phyloP scores from a whole-genome alignment of 257 asterid species.

The Lantana camara region DNA sequence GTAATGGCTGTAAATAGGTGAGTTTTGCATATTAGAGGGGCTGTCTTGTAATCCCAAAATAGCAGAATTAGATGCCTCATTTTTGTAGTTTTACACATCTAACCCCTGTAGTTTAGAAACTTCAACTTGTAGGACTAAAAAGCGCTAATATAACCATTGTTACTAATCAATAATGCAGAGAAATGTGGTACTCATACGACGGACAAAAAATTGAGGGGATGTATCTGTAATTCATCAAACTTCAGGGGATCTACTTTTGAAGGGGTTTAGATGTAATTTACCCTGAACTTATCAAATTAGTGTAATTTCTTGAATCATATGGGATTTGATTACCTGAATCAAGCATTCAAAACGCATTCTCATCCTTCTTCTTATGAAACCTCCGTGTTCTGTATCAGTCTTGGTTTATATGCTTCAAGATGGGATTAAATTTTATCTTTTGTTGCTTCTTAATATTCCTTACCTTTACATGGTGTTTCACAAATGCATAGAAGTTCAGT shows the following conservation, averaged over 20 bases:
- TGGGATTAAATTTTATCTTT: background rate
- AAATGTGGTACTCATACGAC: no score
- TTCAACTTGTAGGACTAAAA: no score
- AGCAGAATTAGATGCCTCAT: no score
- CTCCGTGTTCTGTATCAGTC: constrained; percentile 66
- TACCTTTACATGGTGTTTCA: constrained; percentile 88
- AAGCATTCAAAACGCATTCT: constrained; percentile 61
- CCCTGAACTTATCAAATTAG: constrained; percentile 1
- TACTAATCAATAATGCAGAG: no score
- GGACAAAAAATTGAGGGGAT: background rate
- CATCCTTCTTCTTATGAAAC: constrained; percentile 86
- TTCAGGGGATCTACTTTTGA: no score
- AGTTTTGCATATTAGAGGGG: constrained; percentile 19
- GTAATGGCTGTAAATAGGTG: constrained; percentile 52
- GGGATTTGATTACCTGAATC: constrained; percentile 61
- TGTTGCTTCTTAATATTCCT: constrained; percentile 30
- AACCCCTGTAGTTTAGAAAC: no score
- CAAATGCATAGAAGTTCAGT: constrained; percentile 73
- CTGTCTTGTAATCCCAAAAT: constrained; percentile 9
- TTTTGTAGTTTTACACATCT: no score
- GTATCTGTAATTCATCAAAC: no score
- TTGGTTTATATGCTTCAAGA: constrained; percentile 28
- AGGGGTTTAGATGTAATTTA: no score
- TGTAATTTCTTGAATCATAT: background rate
- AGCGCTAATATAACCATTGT: no score